A percentile compares a stretch with the other conserved stretches of the same genome.
phyloP scores from a whole-genome alignment of 768 basidiomycete species.

The Tricholoma furcatifolium region DNA sequence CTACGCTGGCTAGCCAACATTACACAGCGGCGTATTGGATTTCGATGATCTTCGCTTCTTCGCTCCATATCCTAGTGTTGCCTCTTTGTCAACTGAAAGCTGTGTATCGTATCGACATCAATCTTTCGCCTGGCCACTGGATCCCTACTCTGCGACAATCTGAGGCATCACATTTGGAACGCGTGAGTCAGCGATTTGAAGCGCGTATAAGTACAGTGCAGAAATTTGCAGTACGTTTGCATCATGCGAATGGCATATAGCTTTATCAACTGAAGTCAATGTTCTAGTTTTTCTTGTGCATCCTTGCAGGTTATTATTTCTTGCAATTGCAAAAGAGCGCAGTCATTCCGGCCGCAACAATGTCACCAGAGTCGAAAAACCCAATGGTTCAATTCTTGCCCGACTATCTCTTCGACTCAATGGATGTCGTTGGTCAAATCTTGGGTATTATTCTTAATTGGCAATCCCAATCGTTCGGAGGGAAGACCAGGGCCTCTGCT shows the following conservation, averaged over 20 bases:
- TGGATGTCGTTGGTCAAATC: conserved; percentile 13
- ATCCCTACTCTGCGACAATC: conserved; percentile 19
- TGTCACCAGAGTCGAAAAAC: not conserved
- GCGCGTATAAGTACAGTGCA: not conserved
- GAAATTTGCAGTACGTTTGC: conserved; percentile 4
- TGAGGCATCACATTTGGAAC: conserved; percentile 27
- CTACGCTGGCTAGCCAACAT: not conserved
- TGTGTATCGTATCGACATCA: conserved; percentile 22
- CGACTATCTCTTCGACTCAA: not conserved
- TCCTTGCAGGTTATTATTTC: not conserved
- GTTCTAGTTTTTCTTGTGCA: conserved; percentile 10
- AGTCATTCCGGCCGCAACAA: conserved; percentile 3
- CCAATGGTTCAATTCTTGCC: not conserved
- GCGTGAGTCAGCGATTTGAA: conserved; percentile 24
- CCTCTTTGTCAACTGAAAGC: conserved; percentile 25
- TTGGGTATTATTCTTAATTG: conserved; percentile 24
- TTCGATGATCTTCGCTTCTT: not conserved
- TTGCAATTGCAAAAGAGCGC: conserved; percentile 2
- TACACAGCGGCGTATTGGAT: not conserved
- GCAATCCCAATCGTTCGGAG: conserved; percentile 20
- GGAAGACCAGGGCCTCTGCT: conserved; percentile 15
- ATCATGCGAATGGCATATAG: not conserved
- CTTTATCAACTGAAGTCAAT: not conserved
- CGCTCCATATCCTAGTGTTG: not conserved
- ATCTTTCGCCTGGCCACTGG: conserved; percentile 12